Percentiles rank a stretch among this genome's conserved stretches.
Evolutionary conservation across 495 filamentous ascomycete genomes (phyloP).

Genomic region (Podospora fimiseda): DNA sequence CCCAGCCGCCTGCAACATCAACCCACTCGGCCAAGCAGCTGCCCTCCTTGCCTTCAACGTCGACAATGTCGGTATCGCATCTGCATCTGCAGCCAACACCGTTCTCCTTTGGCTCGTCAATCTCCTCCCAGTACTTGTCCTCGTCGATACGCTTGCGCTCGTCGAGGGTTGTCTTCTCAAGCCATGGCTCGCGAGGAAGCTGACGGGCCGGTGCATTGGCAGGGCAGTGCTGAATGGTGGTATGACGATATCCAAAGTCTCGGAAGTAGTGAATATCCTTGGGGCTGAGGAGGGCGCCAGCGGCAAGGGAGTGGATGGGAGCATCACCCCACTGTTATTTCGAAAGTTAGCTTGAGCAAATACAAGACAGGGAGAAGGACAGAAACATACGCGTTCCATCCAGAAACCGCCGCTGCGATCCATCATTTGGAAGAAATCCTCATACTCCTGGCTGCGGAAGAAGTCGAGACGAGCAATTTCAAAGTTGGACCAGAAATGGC

Average conservation of each 20-base stretch:
- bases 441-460: conserved; percentile 93
- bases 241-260: conserved; percentile 97
- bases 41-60: conserved; percentile 95
- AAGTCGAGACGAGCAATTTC: conserved; percentile 94
- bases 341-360: conserved; percentile 9
- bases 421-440: conserved; percentile 99
- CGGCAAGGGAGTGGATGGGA: conserved; percentile 95
- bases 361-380: background rate
- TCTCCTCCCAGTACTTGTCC: conserved; percentile 92
- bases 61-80: conserved; percentile 97
- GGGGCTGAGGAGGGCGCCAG: conserved; percentile 76
- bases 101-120: conserved; percentile 84
- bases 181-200: conserved; percentile 69
- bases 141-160: conserved; percentile 86
- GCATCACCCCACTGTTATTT: conserved; percentile 90
- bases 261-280: conserved; percentile 97
- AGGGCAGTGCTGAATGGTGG: conserved; percentile 97
- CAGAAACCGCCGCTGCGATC: conserved; percentile 96
- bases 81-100: conserved; percentile 94
- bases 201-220: conserved; percentile 92
- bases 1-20: conserved; percentile 93
- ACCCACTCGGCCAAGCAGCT: conserved; percentile 97
- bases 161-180: conserved; percentile 79
- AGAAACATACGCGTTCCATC: conserved; percentile 81
- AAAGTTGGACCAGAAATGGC: conserved; percentile 99